These are phyloP conservation scores for Pestalotiopsis sp. DNA, from an alignment of 2,329 filamentous ascomycete species.

Conservation along the genomic window DNA sequence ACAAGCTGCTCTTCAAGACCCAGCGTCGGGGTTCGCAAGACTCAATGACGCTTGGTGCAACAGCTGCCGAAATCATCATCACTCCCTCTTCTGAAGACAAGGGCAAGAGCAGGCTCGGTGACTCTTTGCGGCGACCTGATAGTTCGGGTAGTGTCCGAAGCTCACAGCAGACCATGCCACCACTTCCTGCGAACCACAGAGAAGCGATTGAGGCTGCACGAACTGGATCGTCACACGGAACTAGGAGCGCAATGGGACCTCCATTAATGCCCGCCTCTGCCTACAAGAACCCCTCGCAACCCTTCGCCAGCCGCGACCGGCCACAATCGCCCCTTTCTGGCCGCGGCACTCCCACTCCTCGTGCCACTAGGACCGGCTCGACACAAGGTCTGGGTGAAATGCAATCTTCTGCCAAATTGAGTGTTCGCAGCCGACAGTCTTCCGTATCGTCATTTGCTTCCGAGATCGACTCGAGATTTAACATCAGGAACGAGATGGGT, in stretches of 20 bases:
- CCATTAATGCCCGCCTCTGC: conserved; percentile 83
- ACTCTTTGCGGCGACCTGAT: conserved; percentile 59
- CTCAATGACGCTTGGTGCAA: conserved; percentile 21
- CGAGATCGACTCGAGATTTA: conserved; percentile 89
- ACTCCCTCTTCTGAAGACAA: conserved; percentile 47
- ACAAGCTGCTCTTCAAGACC: conserved; percentile 66
- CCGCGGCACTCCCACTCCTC: conserved; percentile 62
- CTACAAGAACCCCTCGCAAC: conserved; percentile 49
- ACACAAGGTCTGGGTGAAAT: conserved; percentile 49
- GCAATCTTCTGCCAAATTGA: conserved; percentile 49
- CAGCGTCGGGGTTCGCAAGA: conserved; percentile 39
- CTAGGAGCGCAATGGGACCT: conserved; percentile 71
- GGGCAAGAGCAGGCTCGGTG: conserved; percentile 38
- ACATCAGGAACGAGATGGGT: conserved; percentile 64
- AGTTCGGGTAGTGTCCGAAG: conserved; percentile 70
- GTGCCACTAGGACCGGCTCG: conserved; percentile 46
- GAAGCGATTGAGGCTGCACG: conserved; percentile 82
- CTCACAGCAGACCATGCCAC: conserved; percentile 56
- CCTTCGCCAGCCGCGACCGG: conserved; percentile 60
- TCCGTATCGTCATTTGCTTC: conserved; percentile 96
- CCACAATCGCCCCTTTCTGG: conserved; percentile 46
- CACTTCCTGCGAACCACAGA: conserved; percentile 80
- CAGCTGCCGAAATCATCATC: conserved; percentile 21
- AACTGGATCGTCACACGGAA: conserved; percentile 52
- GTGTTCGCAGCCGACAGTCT: conserved; percentile 63